Conservation (phyloP, 306 rosid genomes). For the Dryas alaskensis region DNA sequence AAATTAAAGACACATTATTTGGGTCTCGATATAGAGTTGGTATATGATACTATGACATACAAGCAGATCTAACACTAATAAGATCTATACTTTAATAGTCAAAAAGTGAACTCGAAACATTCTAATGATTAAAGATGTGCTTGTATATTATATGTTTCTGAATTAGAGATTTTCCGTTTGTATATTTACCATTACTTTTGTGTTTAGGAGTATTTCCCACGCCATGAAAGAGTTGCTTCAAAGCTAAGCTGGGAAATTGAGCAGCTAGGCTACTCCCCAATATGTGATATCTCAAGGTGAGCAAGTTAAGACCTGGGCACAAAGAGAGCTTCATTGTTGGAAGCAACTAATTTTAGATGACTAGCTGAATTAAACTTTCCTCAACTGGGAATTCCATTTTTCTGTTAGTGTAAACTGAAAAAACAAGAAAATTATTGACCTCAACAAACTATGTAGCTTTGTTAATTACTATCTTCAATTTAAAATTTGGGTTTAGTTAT, state of each 20-base stretch:
- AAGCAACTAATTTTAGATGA: slow-evolving; percentile 46
- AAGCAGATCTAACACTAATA: too few species aligned
- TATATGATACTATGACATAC: too few species aligned
- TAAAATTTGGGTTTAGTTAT: not conserved
- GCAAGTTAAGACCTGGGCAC: slow-evolving; percentile 21
- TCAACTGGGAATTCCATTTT: slow-evolving; percentile 25
- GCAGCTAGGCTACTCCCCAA: slow-evolving; percentile 43
- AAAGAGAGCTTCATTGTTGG: slow-evolving; percentile 19
- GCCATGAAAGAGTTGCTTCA: slow-evolving; percentile 87
- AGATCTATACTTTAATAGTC: too few species aligned
- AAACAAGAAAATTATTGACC: slow-evolving; percentile 14
- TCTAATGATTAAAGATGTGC: too few species aligned
- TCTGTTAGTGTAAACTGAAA: slow-evolving; percentile 35
- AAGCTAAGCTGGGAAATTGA: slow-evolving; percentile 90
- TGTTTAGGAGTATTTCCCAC: slow-evolving; percentile 71
- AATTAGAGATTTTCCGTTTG: too few species aligned
- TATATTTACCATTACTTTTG: too few species aligned
- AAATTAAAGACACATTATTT: not conserved
- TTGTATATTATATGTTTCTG: too few species aligned
- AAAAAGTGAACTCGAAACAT: too few species aligned
- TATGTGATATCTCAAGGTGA: slow-evolving; percentile 49
- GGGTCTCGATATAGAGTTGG: not conserved
- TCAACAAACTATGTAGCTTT: slow-evolving; percentile 28
- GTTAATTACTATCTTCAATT: slow-evolving; percentile 18
- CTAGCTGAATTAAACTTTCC: slow-evolving; percentile 22